Base-by-base conservation (phyloP, 1,284 basidiomycete genomes). In the Pisolithus thermaeus region DNA sequence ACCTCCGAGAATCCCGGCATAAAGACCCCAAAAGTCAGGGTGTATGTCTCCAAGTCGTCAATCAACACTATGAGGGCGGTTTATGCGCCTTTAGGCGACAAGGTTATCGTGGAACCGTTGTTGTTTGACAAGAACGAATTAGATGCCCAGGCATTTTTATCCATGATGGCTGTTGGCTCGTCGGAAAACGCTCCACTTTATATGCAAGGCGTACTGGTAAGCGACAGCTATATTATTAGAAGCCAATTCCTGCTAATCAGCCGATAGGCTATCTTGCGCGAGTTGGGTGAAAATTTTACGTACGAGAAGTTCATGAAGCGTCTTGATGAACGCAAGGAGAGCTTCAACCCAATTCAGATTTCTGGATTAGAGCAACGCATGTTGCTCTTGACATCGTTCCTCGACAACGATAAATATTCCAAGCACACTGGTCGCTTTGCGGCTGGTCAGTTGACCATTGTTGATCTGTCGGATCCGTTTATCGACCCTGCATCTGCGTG, bases 381-480 rank as follows among this genome's bases (percentile, higher is more conserved):
- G 63, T 73, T 77, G 0, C 58, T 86, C 0, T 61, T 84, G 0
- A 73, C 67, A 0, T 75, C 80, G 0, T 85, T 84, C 54, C 60
- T 83, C 47, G 70, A 68, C 38, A 67, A 65, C 37, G 61, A 56
- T 16, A 12, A 44, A 11, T 16, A 43, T 7, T 16, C 41, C 59
- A 42, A 62, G 23, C 60, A 35, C 46, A 23, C 27, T 43, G 50
- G 47, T 27, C 70, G 79, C 0, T 85, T 86, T 55, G 63, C 59
- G 1, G 58, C 71, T 2, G 84, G 83, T 0, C 75, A 79, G 49
- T 56, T 87, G 3, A 84, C 81, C 0, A 79, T 87, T 14, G 59
- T 86, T 0, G 84, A 87, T 55, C 69, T 87, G 0, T 85, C 86
- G 0, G 85, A 87, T 53, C 83, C 84, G 0, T 89, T 88, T 58